Conservation (phyloP, 441 rosid genomes). For the Gossypium gossypioides region DNA sequence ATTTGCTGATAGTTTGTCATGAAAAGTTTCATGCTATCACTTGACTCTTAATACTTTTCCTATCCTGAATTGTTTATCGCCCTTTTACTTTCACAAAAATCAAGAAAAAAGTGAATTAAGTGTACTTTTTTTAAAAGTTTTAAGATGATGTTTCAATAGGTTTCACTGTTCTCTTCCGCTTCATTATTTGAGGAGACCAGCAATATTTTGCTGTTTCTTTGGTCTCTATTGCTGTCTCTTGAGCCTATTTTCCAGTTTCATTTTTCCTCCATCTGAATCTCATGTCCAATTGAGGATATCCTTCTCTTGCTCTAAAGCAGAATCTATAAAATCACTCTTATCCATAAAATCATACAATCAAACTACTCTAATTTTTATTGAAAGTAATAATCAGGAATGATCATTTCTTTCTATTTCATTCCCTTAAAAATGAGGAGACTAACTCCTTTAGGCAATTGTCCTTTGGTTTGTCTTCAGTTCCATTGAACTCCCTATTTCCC, state of each 20-base stretch:
- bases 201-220: not conserved
- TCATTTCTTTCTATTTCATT: not conserved
- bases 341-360: not conserved
- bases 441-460: not conserved
- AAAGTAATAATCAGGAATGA: not conserved
- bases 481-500: not conserved
- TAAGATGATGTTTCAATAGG: not conserved
- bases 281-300: not conserved
- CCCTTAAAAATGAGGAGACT: not conserved
- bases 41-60: not conserved
- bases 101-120: not conserved
- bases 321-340: not conserved
- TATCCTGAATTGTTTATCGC: not conserved
- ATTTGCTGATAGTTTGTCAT: not conserved
- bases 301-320: not conserved
- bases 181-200: not conserved
- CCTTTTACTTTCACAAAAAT: not conserved
- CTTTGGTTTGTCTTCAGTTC: not conserved
- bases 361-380: not conserved
- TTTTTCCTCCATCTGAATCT: not conserved
- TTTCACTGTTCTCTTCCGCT: not conserved
- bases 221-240: not conserved
- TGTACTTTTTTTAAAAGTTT: not conserved
- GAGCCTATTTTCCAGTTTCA: not conserved
- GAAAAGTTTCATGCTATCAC: not conserved